Evolutionary conservation across 345 rosid species (phyloP).

Genomic region (Gossypium rotundifolium): DNA sequence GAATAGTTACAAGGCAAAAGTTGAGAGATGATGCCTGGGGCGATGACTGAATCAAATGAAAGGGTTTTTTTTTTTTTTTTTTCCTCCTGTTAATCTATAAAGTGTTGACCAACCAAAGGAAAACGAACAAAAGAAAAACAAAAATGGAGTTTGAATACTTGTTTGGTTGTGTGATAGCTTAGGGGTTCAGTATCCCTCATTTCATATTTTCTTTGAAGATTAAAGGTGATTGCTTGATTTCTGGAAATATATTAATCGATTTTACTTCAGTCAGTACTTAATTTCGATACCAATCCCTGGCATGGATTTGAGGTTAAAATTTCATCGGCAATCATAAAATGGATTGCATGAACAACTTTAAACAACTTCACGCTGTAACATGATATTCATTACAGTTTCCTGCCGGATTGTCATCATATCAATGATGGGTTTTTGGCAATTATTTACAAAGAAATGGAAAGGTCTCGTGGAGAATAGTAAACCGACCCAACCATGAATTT

Average conservation of each 20-base stretch:
- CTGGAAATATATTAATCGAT: background rate
- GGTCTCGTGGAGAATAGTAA: background rate
- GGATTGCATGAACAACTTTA: background rate
- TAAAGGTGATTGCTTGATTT: background rate
- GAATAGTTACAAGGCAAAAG: conserved; percentile 70
- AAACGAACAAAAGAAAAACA: background rate
- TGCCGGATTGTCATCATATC: background rate
- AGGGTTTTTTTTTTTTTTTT: too few species aligned
- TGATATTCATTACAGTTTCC: background rate
- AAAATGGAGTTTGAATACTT: background rate
- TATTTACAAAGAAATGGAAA: background rate
- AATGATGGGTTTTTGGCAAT: background rate
- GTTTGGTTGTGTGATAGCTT: background rate
- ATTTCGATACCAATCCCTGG: too few species aligned
- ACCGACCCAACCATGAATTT: too few species aligned
- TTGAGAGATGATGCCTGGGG: conserved; percentile 94
- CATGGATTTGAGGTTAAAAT: too few species aligned
- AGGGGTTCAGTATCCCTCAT: background rate
- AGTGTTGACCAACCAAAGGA: background rate
- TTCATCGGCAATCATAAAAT: background rate
- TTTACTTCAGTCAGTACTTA: too few species aligned
- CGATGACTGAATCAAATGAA: conserved; percentile 26
- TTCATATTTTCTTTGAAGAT: background rate
- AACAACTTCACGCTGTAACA: background rate
- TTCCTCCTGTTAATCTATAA: background rate